Percentiles rank a stretch among this genome's conserved stretches.
Conservation (phyloP, 2,329 filamentous ascomycete species). For the Microsporum ferrugineum region DNA sequence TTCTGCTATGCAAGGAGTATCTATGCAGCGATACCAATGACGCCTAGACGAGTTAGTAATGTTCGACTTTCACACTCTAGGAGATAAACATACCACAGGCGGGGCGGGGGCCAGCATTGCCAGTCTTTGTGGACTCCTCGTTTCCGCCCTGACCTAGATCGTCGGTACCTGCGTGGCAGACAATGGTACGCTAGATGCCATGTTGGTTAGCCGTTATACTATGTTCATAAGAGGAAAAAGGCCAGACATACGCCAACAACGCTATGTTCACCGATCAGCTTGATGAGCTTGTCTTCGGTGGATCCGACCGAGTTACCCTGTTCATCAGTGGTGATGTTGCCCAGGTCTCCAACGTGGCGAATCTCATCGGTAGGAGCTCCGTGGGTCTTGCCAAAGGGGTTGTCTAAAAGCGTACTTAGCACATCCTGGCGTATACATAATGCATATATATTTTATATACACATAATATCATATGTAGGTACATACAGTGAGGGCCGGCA, state of each 20-base stretch:
- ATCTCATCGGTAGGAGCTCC: conserved; percentile 70
- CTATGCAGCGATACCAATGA: conserved; percentile 79
- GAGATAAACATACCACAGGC: conserved; percentile 64
- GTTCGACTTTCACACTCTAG: neutral
- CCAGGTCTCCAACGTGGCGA: conserved; percentile 93
- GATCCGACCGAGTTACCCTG: conserved; percentile 83
- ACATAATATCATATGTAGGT: too few relatives aligned
- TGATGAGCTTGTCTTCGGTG: conserved; percentile 68
- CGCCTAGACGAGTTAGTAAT: conserved; percentile 43
- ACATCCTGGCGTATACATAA: too few relatives aligned
- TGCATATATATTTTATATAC: too few relatives aligned
- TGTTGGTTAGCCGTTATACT: neutral
- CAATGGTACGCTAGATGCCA: conserved; percentile 65
- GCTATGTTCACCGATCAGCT: conserved; percentile 92
- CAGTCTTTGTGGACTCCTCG: conserved; percentile 96
- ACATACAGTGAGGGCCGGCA: conserved; percentile 90
- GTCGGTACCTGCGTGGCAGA: conserved; percentile 89
- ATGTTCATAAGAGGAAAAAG: neutral
- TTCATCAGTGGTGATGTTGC: conserved; percentile 90
- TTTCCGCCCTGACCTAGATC: conserved; percentile 86
- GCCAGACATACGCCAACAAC: conserved; percentile 64
- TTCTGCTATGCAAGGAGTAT: conserved; percentile 12
- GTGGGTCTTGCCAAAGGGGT: conserved; percentile 86
- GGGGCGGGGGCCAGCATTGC: conserved; percentile 84
- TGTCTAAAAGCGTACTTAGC: conserved; percentile 50